Percentiles rank a stretch among this genome's conserved stretches.
Conservation (phyloP, 441 rosid species). For the Euphorbia schlechtendalii region DNA sequence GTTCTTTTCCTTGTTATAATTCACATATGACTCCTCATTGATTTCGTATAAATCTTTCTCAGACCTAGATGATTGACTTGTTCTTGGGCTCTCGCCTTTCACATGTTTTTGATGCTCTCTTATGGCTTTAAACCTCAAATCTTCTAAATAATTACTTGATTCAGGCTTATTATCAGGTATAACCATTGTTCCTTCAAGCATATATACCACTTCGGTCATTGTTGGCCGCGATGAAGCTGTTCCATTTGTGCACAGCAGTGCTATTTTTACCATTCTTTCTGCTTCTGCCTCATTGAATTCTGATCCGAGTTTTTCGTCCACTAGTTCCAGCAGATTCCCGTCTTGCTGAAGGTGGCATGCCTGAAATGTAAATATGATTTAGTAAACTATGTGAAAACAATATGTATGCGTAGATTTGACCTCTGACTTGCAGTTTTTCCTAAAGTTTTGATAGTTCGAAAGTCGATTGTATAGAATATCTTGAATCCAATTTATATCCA, state of each 20-base stretch:
- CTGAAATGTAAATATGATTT: slow-evolving; percentile 23
- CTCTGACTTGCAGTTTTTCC: too few relatives aligned
- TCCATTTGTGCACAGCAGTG: slow-evolving; percentile 55
- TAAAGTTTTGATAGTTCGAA: too few relatives aligned
- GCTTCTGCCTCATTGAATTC: slow-evolving; percentile 40
- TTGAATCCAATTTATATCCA: not conserved
- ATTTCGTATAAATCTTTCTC: not conserved
- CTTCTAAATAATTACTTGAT: slow-evolving; percentile 37
- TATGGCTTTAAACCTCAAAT: slow-evolving; percentile 39
- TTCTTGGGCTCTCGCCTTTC: slow-evolving; percentile 18
- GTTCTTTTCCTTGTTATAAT: too few relatives aligned
- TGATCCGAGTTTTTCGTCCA: slow-evolving; percentile 44
- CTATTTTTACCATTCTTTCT: slow-evolving; percentile 47
- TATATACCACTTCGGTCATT: slow-evolving; percentile 64
- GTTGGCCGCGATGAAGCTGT: slow-evolving; percentile 52
- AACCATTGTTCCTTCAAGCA: slow-evolving; percentile 46
- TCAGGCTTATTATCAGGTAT: slow-evolving; percentile 41
- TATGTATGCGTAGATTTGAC: too few relatives aligned
- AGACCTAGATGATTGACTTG: slow-evolving; percentile 12
- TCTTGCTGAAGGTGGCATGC: slow-evolving; percentile 47
- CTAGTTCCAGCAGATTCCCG: slow-evolving; percentile 34
- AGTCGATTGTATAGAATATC: too few relatives aligned
- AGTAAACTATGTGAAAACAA: too few relatives aligned
- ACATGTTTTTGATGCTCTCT: slow-evolving; percentile 30
- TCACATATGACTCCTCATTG: too few relatives aligned